Evolutionary conservation across 2,329 filamentous ascomycete genomes (phyloP), one percentile per base, ranked within the genome.

Genomic region (Colletotrichum navitas): DNA sequence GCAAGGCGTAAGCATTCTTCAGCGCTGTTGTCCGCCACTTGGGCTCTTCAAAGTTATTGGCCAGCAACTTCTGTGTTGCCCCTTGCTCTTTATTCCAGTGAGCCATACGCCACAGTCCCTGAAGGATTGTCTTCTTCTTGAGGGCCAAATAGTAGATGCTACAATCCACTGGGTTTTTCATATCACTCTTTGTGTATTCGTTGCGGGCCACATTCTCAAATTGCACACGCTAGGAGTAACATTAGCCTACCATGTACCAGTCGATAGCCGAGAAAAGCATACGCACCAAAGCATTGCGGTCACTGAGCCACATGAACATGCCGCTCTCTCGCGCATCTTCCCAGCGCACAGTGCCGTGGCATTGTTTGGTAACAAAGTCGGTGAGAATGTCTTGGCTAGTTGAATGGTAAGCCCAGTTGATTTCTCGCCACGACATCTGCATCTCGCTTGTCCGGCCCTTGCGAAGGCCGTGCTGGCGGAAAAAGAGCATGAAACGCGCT

Each of bases 61-160:
- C 88, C 29, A 99, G 85, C 39, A 99, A 86, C 72, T 89, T 90
- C 71, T 92, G 89, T 0, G 96, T 99, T 0, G 92, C 90, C 2
- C 81, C 85, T 81, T 98, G 96, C 80, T 99, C 97, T 69, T 88
- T 90, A 76, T 97, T 92, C 91, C 96, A 96, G 51, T 86, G 90
- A 7, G 96, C 95, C 89, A 98, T 98, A 24, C 97, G 90, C 96
- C 96, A 99, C 0, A 99, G 85, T 0, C 94, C 95, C 75, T 97
- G 89, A 1, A 99, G 88, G 0, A 98, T 92, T 2, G 92, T 88
- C 81, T 99, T 99, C 84, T 98, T 98, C 75, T 88, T 89, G 16
- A 99, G 86, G 0, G 97, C 95, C 24, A 99, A 86, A 79, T 98
- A 99, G 82, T 93, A 97, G 11, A 99, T 84, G 74, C 92, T 94